Conservation (phyloP, 352 stramenopile genomes). For the Pythium scleroteichum region DNA sequence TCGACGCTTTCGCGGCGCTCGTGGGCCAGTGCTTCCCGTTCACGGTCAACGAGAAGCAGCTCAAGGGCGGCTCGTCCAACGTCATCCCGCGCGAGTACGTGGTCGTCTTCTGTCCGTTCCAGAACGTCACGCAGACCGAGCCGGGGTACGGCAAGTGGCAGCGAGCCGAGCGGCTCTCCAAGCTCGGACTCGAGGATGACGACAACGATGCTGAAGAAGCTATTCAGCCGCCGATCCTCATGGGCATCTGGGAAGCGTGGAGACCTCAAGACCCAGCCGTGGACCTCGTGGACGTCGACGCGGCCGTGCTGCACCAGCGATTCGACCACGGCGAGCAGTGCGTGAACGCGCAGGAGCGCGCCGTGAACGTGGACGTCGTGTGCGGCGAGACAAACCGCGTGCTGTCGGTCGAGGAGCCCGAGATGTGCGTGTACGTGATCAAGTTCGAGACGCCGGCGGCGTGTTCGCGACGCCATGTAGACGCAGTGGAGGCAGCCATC, state of each 20-base stretch:
- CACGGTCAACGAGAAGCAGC: constrained; percentile 65
- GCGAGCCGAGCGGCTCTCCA: constrained; percentile 40
- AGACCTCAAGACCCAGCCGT: background rate
- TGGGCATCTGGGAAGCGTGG: constrained; percentile 77
- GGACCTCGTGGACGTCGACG: constrained; percentile 5
- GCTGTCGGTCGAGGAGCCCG: constrained; percentile 84
- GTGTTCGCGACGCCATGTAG: constrained; percentile 25
- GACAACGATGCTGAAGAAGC: constrained; percentile 30
- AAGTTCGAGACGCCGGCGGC: constrained; percentile 71
- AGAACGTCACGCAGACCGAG: constrained; percentile 80
- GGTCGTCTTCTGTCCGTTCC: constrained; percentile 75
- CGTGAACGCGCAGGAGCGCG: constrained; percentile 78
- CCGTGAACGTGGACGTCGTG: constrained; percentile 66
- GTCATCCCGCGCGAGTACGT: constrained; percentile 60
- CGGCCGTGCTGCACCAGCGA: constrained; percentile 28
- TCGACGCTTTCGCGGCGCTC: constrained; percentile 54
- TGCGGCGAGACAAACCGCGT: constrained; percentile 81
- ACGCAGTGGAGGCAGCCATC: constrained; percentile 2
- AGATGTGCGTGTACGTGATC: constrained; percentile 91
- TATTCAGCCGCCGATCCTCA: constrained; percentile 33
- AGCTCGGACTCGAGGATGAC: constrained; percentile 12
- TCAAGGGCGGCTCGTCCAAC: constrained; percentile 74
- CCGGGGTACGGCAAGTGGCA: constrained; percentile 57
- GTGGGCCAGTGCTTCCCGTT: constrained; percentile 71
- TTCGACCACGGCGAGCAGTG: constrained; percentile 87